Base-by-base conservation (phyloP, 352 stramenopile genomes). In the Pythium aphanidermatum region DNA sequence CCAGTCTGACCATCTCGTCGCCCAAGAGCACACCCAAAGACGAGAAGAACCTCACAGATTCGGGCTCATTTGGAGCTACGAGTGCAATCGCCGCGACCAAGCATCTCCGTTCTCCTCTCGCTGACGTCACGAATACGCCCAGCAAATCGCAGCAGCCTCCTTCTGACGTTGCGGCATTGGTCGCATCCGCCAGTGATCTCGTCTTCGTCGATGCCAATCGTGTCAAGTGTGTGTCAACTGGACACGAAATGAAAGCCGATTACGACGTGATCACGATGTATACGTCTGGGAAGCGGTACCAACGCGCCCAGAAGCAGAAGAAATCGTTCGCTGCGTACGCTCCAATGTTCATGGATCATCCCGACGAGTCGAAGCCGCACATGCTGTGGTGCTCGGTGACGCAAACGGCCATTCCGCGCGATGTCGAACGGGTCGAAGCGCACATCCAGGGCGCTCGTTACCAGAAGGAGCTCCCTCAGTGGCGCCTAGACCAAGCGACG, bases 321-420 rank as follows among this genome's bases (percentile, higher is more conserved):
- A 41, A 62, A 16, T 83, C 70, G 19, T 82, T 87, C 41, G 56
- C 60, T 14, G 50, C 61, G 25, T 87, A 73, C 41, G 68, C 68
- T 21, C 75, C 75, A 6, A 85, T 85, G 73, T 85, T 87, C 46
- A 51, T 70, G 34, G 46, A 63, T 44, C 73, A 87, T 29, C 63
- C 70, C 19, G 71, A 85, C 40, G 68, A 78, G 41, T 65, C 69
- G 16, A 68, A 76, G 58, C 31, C 50, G 23, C 52, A 64, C 21
- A 57, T 82, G 55, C 32, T 86, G 45, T 86, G 74, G 74, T 86
- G 74, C 53, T 65, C 63, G 42, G 74, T 86, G 35, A 86, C 74
- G 2, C 67, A 83, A 42, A 73, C 68, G 16, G 60, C 68, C 25
- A 71, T 83, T 38, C 50, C 60, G 11, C 72, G 74, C 44, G 63